These are phyloP conservation scores for Prunus armeniaca DNA, from an alignment of 306 rosid species.

Conservation along the genomic window DNA sequence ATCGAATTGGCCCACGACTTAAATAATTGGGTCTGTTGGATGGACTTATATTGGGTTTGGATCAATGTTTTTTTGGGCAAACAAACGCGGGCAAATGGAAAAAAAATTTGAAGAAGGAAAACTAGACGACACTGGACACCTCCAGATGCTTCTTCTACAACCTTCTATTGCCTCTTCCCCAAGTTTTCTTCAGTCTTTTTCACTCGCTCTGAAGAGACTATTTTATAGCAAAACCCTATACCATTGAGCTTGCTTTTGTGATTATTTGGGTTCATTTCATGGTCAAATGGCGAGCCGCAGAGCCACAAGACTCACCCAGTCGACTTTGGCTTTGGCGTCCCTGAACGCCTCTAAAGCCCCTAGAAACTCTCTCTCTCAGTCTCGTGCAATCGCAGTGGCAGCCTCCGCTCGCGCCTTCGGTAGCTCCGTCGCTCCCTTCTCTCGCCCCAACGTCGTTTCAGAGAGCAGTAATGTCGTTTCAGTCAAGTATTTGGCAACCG, in stretches of 20 bases:
- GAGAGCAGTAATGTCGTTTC: constrained; percentile 37
- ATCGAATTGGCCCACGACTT: too few species aligned
- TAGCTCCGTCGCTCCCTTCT: constrained; percentile 9
- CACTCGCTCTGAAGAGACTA: background rate
- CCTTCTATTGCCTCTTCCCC: constrained; percentile 31
- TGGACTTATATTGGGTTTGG: background rate
- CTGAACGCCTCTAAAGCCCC: constrained; percentile 29
- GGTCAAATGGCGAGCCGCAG: constrained; percentile 62
- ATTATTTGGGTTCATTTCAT: background rate
- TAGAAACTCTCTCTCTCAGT: constrained; percentile 22
- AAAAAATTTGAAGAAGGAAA: too few species aligned
- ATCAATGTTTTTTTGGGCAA: background rate
- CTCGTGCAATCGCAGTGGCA: constrained; percentile 8
- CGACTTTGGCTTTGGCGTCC: constrained; percentile 42
- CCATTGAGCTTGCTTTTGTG: background rate
- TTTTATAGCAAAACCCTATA: background rate
- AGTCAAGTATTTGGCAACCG: constrained; percentile 43
- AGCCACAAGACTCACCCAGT: constrained; percentile 49
- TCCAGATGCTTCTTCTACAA: constrained; percentile 26
- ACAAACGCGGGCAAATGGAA: background rate
- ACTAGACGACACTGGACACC: background rate
- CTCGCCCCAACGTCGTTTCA: constrained; percentile 18
- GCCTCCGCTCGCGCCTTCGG: constrained; percentile 13
- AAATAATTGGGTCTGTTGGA: too few species aligned
- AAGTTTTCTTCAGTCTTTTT: constrained; percentile 8